Evolutionary conservation across 2,329 filamentous ascomycete species (phyloP), one percentile per base, ranked within the genome.

Genomic region (Cladophialophora psammophila): DNA sequence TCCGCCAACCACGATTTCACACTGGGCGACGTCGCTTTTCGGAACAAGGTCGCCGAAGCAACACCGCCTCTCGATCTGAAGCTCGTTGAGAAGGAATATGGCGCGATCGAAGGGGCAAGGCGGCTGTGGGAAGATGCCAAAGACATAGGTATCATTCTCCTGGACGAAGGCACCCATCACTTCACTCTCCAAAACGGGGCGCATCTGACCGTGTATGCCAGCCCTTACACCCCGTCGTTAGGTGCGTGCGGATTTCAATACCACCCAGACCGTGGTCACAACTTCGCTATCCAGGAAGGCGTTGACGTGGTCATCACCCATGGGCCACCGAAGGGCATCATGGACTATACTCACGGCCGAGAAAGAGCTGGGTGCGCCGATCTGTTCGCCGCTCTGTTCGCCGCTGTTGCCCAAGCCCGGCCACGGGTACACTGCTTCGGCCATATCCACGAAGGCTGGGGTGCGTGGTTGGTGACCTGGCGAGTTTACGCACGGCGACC

Each of bases 1-100:
- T 79, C 84, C 1, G 85, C 85, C 1, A 87, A 87, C 65, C 85
- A 87, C 70, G 84, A 87, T 70, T 78, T 80, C 56, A 81, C 77
- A 2, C 63, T 80, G 40, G 79, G 85, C 63, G 71, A 69, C 1
- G 70, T 70, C 0, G 71, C 72, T 0, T 86, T 83, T 54, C 65
- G 76, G 50, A 68, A 71, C n/a, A 79, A 78, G 45, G 63, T 79
- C 26, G 62, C 65, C 2, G 75, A 78, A 7, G 71, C 72, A 31
- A 63, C 60, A 12, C 69, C 72, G 2, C 66, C 70, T 4, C 64
- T 78, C 12, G 74, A 78, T 38, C 74, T 66, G 12, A 65, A 67
- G 0, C 68, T 76, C 4, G 70, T 79, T 12, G 65, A 72, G 60
- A 73, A 69, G 53, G 74, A 75, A n/a, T 86, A 81, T 62, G 83